Base-by-base conservation (phyloP, 1,284 basidiomycete species). In the Gymnopus androsaceus region DNA sequence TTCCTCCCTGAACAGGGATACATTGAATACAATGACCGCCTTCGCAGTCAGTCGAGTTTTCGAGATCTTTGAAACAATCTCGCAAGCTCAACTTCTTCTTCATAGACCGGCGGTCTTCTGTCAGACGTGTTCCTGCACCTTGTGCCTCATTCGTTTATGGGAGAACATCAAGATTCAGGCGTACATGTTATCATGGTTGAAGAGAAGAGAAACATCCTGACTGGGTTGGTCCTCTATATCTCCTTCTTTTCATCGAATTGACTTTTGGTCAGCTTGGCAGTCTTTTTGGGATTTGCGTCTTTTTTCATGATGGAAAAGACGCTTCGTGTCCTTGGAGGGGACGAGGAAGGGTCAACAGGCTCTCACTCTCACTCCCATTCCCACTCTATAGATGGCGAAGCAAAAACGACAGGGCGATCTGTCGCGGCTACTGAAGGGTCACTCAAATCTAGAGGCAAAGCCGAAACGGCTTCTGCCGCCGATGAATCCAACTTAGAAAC, bases 231-330 rank as follows among this genome's bases (percentile, higher is more conserved):
- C 48, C 54, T 60, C 33, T 49, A 28, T 40, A 45, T 49, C 33
- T 52, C 17, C 44, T 46, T 17, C 30, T 50, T 17, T 25, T 30
- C 9, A 5, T 21, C 19, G 25, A 44, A 7, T 42, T 15, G 12
- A 23, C 23, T 19, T 12, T 27, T 15, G 21, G 5, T 31, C 27
- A 92, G 92, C 23, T 79, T 92, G 12, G 88, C 84, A 30, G 90
- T 94, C 61, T 94, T 94, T 67, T 64, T 85, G 27, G 92, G 93
- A 8, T 95, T 95, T 70, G 86, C 90, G 23, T 74, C 88, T 0
- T 95, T 95, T 74, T 95, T 94, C 73, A 79, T 94, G 61, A 91
- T 94, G 81, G 92, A 95, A 69, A 95, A 95, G 74, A 85, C 90
- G 1, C 81, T 94, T 62, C 84, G 92, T 27, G 92, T 94, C 14